Conservation (phyloP, 768 basidiomycete genomes). For the Pleurotus tuber-regium region DNA sequence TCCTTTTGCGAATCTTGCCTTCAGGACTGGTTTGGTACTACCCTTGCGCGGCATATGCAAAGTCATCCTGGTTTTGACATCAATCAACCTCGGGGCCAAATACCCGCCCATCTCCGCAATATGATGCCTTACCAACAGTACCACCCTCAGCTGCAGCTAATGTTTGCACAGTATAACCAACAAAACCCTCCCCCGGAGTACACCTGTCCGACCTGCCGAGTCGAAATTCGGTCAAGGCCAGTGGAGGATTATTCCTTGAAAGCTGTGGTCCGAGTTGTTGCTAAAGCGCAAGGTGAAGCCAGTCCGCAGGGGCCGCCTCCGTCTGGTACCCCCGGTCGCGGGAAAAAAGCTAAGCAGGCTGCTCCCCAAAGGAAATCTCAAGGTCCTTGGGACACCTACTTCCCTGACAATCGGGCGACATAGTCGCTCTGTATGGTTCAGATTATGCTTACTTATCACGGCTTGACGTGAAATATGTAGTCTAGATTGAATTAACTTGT, state of each 20-base stretch:
- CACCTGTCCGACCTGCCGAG: slow-evolving; percentile 68
- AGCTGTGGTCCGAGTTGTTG: slow-evolving; percentile 48
- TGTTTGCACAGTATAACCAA: slow-evolving; percentile 24
- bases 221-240: slow-evolving; percentile 45
- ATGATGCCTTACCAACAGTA: slow-evolving; percentile 16
- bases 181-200: slow-evolving; percentile 45
- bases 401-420: slow-evolving; percentile 25
- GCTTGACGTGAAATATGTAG: background rate
- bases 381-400: slow-evolving; percentile 48
- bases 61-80: slow-evolving; percentile 43
- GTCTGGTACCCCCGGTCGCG: slow-evolving; percentile 13
- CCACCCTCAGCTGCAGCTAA: slow-evolving; percentile 25
- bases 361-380: slow-evolving; percentile 4
- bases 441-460: background rate
- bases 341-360: slow-evolving; percentile 20
- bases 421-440: too few relatives aligned
- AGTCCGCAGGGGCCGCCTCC: slow-evolving; percentile 33
- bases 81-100: slow-evolving; percentile 23
- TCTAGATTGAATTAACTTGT: slow-evolving; percentile 3
- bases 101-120: slow-evolving; percentile 14
- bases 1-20: slow-evolving; percentile 65
- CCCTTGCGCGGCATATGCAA: slow-evolving; percentile 45
- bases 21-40: slow-evolving; percentile 50
- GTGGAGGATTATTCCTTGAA: slow-evolving; percentile 64
- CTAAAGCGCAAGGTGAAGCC: slow-evolving; percentile 44